A percentile compares a stretch with the other conserved stretches of the same genome.
Conservation (phyloP, 208 protist genomes). For the Borovskyia barvae region DNA sequence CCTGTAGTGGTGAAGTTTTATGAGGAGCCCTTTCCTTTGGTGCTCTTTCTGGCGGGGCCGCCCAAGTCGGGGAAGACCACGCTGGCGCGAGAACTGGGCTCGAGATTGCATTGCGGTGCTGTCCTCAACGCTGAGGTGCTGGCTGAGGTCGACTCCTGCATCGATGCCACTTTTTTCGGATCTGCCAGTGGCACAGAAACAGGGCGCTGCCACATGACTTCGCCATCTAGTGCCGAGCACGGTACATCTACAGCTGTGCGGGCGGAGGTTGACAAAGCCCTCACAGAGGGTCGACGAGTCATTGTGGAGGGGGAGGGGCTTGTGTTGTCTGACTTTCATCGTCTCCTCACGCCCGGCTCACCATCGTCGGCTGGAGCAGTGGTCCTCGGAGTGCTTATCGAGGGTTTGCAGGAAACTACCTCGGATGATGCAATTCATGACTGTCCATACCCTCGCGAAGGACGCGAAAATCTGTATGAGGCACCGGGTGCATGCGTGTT, state of each 20-base stretch:
- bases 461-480: no score
- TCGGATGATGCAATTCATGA: no score
- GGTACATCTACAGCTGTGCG: constrained; percentile 12
- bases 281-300: constrained; percentile 44
- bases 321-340: constrained; percentile 24
- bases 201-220: no score
- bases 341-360: constrained; percentile 20
- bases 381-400: constrained; percentile 9
- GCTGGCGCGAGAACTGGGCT: constrained; percentile 35
- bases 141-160: constrained; percentile 26
- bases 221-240: no score
- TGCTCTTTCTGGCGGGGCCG: constrained; percentile 46
- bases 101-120: constrained; percentile 46
- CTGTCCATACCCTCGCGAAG: no score
- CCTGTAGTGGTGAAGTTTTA: constrained; percentile 50
- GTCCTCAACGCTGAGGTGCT: constrained; percentile 57
- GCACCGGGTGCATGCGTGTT: no score
- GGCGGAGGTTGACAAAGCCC: constrained; percentile 40
- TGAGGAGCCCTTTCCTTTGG: constrained; percentile 41
- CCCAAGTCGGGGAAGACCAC: constrained; percentile 45
- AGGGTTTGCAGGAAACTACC: no score
- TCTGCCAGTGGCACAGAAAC: no score
- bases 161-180: no score
- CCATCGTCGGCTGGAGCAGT: constrained; percentile 11
- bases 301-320: constrained; percentile 53